Percentiles rank a stretch among this genome's conserved stretches.
Conservation (phyloP, 352 stramenopile species). For the Plasmopara viticola region DNA sequence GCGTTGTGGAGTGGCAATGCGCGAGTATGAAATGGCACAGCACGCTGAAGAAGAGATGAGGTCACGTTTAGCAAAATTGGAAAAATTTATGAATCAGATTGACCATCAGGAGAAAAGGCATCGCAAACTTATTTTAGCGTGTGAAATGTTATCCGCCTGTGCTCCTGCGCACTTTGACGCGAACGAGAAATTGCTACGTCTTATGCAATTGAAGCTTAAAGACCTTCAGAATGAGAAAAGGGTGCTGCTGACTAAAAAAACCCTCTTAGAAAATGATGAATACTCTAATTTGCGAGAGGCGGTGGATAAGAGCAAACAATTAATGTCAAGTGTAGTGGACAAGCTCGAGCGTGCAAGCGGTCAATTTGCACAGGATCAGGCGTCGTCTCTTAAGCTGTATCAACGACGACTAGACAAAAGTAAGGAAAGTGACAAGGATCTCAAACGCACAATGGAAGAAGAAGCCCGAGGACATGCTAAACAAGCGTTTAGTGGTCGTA, state of each 20-base stretch:
- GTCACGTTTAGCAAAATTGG: slow-evolving; percentile 56
- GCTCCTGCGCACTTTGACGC: slow-evolving; percentile 52
- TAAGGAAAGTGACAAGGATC: slow-evolving; percentile 18
- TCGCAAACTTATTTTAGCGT: slow-evolving; percentile 55
- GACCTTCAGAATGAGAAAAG: slow-evolving; percentile 68
- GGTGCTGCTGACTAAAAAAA: slow-evolving; percentile 53
- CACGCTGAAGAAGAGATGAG: slow-evolving; percentile 72
- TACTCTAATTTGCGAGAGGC: slow-evolving; percentile 43
- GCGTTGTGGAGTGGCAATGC: slow-evolving; percentile 60
- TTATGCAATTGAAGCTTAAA: slow-evolving; percentile 66
- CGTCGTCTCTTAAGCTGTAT: slow-evolving; percentile 61
- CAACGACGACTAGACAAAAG: slow-evolving; percentile 69
- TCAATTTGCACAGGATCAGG: slow-evolving; percentile 65
- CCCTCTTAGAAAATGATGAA: slow-evolving; percentile 51
- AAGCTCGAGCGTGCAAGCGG: slow-evolving; percentile 55
- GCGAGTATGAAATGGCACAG: slow-evolving; percentile 74
- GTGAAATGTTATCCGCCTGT: slow-evolving; percentile 55
- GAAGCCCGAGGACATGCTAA: slow-evolving; percentile 17
- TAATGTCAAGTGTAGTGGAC: slow-evolving; percentile 57
- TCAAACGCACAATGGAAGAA: slow-evolving; percentile 16
- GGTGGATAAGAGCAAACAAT: slow-evolving; percentile 52
- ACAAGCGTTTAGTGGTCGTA: slow-evolving; percentile 31
- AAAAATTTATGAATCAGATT: slow-evolving; percentile 52
- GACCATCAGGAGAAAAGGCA: slow-evolving; percentile 70
- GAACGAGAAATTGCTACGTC: slow-evolving; percentile 60